Conservation (phyloP, 1,284 basidiomycete species). For the Austroboletus niveus region DNA sequence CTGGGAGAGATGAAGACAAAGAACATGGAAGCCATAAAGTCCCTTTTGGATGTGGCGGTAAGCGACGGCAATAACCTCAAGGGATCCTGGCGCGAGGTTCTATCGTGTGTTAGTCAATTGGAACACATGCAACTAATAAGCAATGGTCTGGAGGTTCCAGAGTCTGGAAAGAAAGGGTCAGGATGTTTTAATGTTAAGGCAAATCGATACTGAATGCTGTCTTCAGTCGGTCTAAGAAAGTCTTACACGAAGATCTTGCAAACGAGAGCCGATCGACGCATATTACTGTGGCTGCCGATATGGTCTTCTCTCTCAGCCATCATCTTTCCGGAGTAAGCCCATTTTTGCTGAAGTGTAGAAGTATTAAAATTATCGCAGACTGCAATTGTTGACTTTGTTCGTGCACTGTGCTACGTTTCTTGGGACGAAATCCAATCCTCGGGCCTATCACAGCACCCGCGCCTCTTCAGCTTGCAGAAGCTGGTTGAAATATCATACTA, state of each 20-base stretch:
- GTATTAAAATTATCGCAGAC: constrained; percentile 49
- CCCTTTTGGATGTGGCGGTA: constrained; percentile 88
- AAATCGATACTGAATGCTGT: constrained; percentile 6
- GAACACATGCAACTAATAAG: constrained; percentile 97
- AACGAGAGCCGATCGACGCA: constrained; percentile 97
- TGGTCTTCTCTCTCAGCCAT: constrained; percentile 97
- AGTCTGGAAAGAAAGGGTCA: constrained; percentile 77
- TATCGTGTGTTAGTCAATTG: constrained; percentile 94
- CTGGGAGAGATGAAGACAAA: constrained; percentile 97
- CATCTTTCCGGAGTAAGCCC: constrained; percentile 87
- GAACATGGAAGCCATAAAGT: constrained; percentile 98
- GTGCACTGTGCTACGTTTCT: constrained; percentile 93
- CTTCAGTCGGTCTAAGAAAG: constrained; percentile 58
- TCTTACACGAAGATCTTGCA: constrained; percentile 90
- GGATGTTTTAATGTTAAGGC: constrained; percentile 23
- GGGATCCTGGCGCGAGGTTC: constrained; percentile 92
- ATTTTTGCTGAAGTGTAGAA: constrained; percentile 5
- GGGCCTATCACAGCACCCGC: constrained; percentile 88
- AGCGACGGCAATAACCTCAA: constrained; percentile 93
- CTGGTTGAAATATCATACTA: constrained; percentile 99
- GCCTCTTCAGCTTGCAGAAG: constrained; percentile 97
- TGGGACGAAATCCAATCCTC: constrained; percentile 99
- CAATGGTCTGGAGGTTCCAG: constrained; percentile 81
- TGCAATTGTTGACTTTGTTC: constrained; percentile 98
- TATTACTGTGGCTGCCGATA: constrained; percentile 98